Evolutionary conservation across 2,329 filamentous ascomycete species (phyloP), one percentile per base, ranked within the genome.

Genomic region (Aspergillus jensenii): DNA sequence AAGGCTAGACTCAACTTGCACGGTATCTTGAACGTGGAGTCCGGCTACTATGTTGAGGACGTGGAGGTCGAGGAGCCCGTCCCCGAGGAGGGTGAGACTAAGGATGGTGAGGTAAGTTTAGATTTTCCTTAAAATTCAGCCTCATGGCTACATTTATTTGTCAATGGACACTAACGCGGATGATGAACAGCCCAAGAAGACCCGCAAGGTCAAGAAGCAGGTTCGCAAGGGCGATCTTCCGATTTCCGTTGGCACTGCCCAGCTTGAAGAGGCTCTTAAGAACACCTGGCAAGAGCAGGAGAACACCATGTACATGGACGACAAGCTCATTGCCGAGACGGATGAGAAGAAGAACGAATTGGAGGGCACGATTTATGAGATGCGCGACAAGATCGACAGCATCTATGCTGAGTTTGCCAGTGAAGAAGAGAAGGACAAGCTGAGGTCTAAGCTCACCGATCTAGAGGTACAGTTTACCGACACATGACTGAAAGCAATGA

Each of bases 341-440:
- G 95, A 98, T 75, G 92, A 98, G 82, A 96, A 96, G 87, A 99
- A 98, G 91, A 99, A 99, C 82, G 93, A 98, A 80, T 90, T 99
- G 54, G 95, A 99, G 84, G 88, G 91, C 23, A 96, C 89, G 80
- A 97, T 98, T 79, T 99, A 99, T 80, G 93, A 98, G 71, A 85
- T 96, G 74, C 90, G 93, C 68, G 91, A 91, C 79, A 97, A 97
- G 87, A 86, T 98, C 52, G 91, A 97, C 66, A 92, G 96, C 70
- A 85, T 91, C 67, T 97, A 96, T 76, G 81, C 91, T 64, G 90
- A 96, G 50, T 92, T 96, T 65, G 89, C 90, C 62, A 95, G 81
- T 69, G 93, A 97, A 5, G 91, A 96, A 48, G 93, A 98, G 86
- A 97, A 97, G 85, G 80, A 87, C 44, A 91, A 89, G 79, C 83